Base-by-base conservation (phyloP, 805 yeast genomes). In the Candida coleopterorum region DNA sequence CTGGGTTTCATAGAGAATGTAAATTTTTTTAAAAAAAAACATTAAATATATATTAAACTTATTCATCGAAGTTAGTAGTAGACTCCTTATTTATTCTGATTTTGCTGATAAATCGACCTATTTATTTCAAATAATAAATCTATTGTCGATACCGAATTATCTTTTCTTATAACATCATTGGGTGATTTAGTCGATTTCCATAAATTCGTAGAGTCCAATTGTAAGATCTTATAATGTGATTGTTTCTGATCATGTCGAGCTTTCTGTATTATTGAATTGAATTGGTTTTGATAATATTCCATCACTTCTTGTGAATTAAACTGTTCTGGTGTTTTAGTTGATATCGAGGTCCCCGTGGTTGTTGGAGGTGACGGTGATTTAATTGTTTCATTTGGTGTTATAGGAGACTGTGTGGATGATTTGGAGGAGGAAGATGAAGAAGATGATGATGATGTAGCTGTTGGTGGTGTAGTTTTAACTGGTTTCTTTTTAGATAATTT, bases 141-240 rank as follows among this genome's bases (percentile, higher is more conserved):
- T 7, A 48, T 29, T 12, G 39, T 22, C 31, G 21, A 12, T 29
- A 22, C 23, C n/a, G n/a, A 17, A 18, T 27, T 32, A 21, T 32
- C 36, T n/a, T 40, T 44, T 30, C 38, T 18, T 12, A 42, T 40
- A 12, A 43, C 48, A 21, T 39, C 40, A 12, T 35, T 35, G 15
- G 49, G 40, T 21, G 27, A 25, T 22, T 32, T 38, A 2, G 33
- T 38, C 12, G 52, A 45, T 32, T 38, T 51, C 56, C 56, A 51
- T 29, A 40, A 49, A 3, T 52, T 47, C 4, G 52, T 45, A 8
- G 55, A 18, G 7, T 58, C 62, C 28, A 56, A 49, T 30, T 49
- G 45, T 33, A 56, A 56, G 9, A 53, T 36, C 21, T 41, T 43
- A 14, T 39, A 41, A 16, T 40, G 25, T 10, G 47, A 52, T 14